phyloP scores from a whole-genome alignment of 2,329 filamentous ascomycete species.

The Pleomassaria siparia region DNA sequence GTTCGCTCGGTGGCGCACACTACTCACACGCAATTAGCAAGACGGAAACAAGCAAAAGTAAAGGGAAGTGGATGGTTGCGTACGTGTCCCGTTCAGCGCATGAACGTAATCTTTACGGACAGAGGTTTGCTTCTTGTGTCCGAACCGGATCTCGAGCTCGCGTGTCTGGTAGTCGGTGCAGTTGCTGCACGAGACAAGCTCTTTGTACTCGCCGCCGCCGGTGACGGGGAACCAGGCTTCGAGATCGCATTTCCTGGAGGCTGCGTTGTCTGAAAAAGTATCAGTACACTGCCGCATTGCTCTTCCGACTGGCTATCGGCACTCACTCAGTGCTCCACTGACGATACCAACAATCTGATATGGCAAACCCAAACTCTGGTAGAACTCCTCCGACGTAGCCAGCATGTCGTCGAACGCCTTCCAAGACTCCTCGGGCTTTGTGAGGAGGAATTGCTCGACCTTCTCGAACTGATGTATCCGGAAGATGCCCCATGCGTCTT shows the following conservation, averaged over 20 bases:
- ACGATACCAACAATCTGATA: constrained; percentile 94
- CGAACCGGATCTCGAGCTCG: constrained; percentile 89
- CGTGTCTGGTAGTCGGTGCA: constrained; percentile 97
- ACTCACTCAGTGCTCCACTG: constrained; percentile 77
- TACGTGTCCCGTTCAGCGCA: constrained; percentile 74
- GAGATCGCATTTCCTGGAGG: constrained; percentile 87
- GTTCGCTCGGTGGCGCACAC: constrained; percentile 89
- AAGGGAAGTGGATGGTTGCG: constrained; percentile 8
- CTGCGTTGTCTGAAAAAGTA: constrained; percentile 31
- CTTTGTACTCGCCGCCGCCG: constrained; percentile 87
- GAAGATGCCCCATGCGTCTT: constrained; percentile 97
- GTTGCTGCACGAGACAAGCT: constrained; percentile 96
- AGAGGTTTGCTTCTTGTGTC: constrained; percentile 76
- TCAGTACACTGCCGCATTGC: neutral
- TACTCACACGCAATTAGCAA: constrained; percentile 37
- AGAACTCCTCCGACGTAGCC: constrained; percentile 86
- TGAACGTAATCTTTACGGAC: constrained; percentile 92
- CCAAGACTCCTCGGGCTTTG: constrained; percentile 81
- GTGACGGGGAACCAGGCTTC: constrained; percentile 71
- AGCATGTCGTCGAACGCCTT: constrained; percentile 95
- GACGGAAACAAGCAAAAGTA: neutral
- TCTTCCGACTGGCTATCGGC: too few species aligned
- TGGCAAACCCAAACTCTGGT: constrained; percentile 82
- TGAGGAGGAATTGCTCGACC: constrained; percentile 51
- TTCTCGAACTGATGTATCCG: constrained; percentile 96